These are phyloP conservation scores for Alternaria infectoria DNA, from an alignment of 2,329 filamentous ascomycete species.

Conservation along the genomic window DNA sequence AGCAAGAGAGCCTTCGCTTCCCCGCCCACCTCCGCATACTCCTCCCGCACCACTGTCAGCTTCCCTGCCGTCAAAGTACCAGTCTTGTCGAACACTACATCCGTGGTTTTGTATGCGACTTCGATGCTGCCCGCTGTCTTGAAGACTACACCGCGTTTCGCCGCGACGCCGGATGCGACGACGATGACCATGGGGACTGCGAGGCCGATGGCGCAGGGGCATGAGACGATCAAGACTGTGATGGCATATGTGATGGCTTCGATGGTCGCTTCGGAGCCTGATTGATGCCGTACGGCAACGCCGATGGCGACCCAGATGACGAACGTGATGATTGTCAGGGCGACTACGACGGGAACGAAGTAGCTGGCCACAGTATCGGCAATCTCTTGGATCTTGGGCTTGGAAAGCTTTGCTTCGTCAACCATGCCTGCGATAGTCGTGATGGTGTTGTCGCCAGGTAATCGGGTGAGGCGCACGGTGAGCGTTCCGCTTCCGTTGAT, in stretches of 20 bases:
- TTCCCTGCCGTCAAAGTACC: slow-evolving; percentile 72
- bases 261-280: slow-evolving; percentile 58
- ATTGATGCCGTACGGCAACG: slow-evolving; percentile 43
- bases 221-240: slow-evolving; percentile 76
- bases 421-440: slow-evolving; percentile 72
- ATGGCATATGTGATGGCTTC: slow-evolving; percentile 75
- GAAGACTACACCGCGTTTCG: slow-evolving; percentile 71
- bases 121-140: slow-evolving; percentile 70
- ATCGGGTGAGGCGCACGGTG: slow-evolving; percentile 60
- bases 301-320: slow-evolving; percentile 70
- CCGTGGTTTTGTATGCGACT: slow-evolving; percentile 63
- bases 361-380: slow-evolving; percentile 71
- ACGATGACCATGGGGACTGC: slow-evolving; percentile 83
- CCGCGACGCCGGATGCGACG: slow-evolving; percentile 70
- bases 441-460: slow-evolving; percentile 76
- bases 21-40: slow-evolving; percentile 22
- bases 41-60: slow-evolving; percentile 46
- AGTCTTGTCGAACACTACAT: slow-evolving; percentile 82
- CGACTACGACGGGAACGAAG: slow-evolving; percentile 71
- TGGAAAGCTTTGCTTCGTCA: slow-evolving; percentile 71
- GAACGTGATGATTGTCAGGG: slow-evolving; percentile 65
- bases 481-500: slow-evolving; percentile 62
- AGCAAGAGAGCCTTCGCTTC: slow-evolving; percentile 31
- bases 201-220: slow-evolving; percentile 77
- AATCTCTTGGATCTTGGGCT: slow-evolving; percentile 71